phyloP scores from a whole-genome alignment of 2,329 filamentous ascomycete species.

The Karstenula rhodostoma region DNA sequence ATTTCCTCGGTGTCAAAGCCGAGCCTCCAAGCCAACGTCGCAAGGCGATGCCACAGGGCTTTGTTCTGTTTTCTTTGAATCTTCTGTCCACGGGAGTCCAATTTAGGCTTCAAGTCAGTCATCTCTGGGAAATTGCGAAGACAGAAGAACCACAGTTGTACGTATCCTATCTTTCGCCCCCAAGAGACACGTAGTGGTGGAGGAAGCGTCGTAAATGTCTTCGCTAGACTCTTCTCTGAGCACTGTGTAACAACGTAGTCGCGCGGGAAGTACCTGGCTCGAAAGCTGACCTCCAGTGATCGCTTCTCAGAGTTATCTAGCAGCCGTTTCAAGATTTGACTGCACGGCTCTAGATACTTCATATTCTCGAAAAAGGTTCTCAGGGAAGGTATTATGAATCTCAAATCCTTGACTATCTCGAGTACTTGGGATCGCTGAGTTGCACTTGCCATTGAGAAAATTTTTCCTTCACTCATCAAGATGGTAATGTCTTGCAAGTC shows the following conservation, averaged over 20 bases:
- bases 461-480: background rate
- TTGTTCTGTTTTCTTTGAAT: conserved; percentile 11
- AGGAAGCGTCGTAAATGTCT: too few relatives aligned
- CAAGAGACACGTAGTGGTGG: background rate
- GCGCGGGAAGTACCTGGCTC: conserved; percentile 20
- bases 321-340: conserved; percentile 18
- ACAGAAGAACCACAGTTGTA: conserved; percentile 26
- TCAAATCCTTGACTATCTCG: background rate
- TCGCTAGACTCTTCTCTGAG: conserved; percentile 3
- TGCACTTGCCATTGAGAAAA: conserved; percentile 4
- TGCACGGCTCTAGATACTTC: conserved; percentile 27
- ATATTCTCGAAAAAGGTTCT: conserved; percentile 27
- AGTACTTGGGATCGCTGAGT: conserved; percentile 2
- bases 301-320: conserved; percentile 17
- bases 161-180: conserved; percentile 13
- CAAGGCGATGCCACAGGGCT: conserved; percentile 16
- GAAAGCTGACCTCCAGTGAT: conserved; percentile 18
- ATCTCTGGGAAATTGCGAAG: conserved; percentile 24
- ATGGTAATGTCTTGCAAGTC: conserved; percentile 10
- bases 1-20: conserved; percentile 19
- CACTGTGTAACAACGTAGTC: conserved; percentile 9
- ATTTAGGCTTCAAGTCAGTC: conserved; percentile 17
- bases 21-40: conserved; percentile 15
- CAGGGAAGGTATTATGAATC: conserved; percentile 23
- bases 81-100: conserved; percentile 9